Percentiles rank a stretch among this genome's conserved stretches.
Conservation (phyloP, 164 flowering plant species). For the Aristolochia fimbriata region DNA sequence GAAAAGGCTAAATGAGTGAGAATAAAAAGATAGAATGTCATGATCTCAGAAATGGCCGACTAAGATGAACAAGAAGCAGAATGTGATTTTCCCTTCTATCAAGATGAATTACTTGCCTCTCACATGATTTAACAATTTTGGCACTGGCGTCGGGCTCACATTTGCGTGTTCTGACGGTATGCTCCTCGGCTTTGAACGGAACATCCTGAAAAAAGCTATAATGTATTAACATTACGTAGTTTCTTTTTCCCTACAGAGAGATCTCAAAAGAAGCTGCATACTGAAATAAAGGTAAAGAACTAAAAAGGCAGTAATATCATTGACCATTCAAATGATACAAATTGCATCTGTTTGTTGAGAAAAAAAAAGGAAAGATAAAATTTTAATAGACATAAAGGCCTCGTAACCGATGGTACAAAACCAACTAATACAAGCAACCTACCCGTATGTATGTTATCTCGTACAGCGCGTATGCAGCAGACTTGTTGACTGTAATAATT, state of each 20-base stretch:
- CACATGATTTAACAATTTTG: constrained; percentile 58
- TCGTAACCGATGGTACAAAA: too few relatives aligned
- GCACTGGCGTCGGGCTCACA: constrained; percentile 77
- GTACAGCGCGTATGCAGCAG: constrained; percentile 73
- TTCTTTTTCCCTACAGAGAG: too few relatives aligned
- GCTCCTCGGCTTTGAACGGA: constrained; percentile 72
- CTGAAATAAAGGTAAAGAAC: neutral
- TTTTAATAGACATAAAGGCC: too few relatives aligned
- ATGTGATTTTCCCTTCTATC: too few relatives aligned
- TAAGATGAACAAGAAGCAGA: neutral
- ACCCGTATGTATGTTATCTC: constrained; percentile 76
- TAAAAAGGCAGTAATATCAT: neutral
- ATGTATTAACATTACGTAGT: too few relatives aligned
- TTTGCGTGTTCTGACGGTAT: constrained; percentile 60
- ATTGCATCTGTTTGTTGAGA: too few relatives aligned
- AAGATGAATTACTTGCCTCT: constrained; percentile 45
- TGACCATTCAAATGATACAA: too few relatives aligned
- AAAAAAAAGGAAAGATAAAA: too few relatives aligned
- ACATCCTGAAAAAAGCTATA: constrained; percentile 48
- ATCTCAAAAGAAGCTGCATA: neutral
- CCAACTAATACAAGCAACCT: neutral
- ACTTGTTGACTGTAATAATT: constrained; percentile 62
- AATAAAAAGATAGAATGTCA: too few relatives aligned
- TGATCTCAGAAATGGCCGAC: too few relatives aligned
- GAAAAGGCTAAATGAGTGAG: too few relatives aligned